Conservation (phyloP, 2,329 filamentous ascomycete species). For the Corynespora cassiicola region DNA sequence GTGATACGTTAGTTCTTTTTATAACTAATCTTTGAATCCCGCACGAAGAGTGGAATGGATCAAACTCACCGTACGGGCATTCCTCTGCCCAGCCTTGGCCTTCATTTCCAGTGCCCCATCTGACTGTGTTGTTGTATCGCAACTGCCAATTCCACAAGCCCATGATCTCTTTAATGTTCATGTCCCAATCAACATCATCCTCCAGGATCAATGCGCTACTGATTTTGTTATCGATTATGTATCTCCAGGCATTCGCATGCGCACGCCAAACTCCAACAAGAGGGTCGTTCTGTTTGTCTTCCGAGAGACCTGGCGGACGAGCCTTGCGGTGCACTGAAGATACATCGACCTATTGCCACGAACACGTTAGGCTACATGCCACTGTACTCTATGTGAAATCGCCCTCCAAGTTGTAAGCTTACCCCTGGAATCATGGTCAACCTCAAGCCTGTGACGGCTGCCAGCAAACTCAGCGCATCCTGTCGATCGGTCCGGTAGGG, state of each 20-base stretch:
- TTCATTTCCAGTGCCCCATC: too few species aligned
- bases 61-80: too few species aligned
- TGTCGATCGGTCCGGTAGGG: constrained; percentile 20
- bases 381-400: too few species aligned
- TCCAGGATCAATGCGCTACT: constrained; percentile 19
- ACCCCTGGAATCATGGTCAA: constrained; percentile 21
- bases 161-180: constrained; percentile 23
- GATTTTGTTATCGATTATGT: constrained; percentile 23
- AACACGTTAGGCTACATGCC: too few species aligned
- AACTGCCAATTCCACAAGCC: constrained; percentile 19
- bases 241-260: constrained; percentile 20
- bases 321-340: too few species aligned
- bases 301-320: too few species aligned
- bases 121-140: constrained; percentile 22
- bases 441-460: constrained; percentile 16
- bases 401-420: too few species aligned
- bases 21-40: constrained; percentile 4
- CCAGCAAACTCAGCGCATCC: constrained; percentile 20
- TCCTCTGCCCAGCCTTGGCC: too few species aligned
- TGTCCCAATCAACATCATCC: constrained; percentile 23
- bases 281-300: too few species aligned
- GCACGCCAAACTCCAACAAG: constrained; percentile 20
- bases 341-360: too few species aligned
- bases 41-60: too few species aligned
- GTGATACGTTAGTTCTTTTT: too few species aligned